phyloP scores from a whole-genome alignment of 768 basidiomycete genomes.

The Rhizopogon roseolus region DNA sequence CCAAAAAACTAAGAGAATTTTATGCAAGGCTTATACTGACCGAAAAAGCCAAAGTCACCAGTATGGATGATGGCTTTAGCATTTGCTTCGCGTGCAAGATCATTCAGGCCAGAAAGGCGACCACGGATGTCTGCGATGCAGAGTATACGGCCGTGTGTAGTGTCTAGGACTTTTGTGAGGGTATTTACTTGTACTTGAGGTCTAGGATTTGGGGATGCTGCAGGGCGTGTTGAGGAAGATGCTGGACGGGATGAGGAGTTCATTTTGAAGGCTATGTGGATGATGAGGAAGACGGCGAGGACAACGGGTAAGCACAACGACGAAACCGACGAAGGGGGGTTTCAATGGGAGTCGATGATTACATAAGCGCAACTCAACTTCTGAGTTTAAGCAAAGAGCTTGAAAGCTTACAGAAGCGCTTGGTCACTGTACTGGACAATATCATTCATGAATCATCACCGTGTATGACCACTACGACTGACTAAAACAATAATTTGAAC shows the following conservation, averaged over 20 bases:
- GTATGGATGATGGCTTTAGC: conserved; percentile 95
- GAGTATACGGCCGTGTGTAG: conserved; percentile 79
- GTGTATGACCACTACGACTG: too few relatives aligned
- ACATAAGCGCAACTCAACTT: background rate
- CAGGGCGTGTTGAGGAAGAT: conserved; percentile 55
- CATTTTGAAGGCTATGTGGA: conserved; percentile 34
- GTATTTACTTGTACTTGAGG: conserved; percentile 55
- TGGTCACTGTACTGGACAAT: too few relatives aligned
- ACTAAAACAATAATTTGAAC: too few relatives aligned
- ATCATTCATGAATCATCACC: too few relatives aligned
- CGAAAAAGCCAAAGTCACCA: conserved; percentile 99
- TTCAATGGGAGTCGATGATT: conserved; percentile 3
- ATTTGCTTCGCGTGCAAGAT: conserved; percentile 82
- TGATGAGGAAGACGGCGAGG: conserved; percentile 14
- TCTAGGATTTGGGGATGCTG: conserved; percentile 51
- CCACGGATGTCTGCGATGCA: conserved; percentile 95
- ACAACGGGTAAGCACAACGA: conserved; percentile 3
- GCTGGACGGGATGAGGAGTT: conserved; percentile 53
- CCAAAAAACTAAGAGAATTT: background rate
- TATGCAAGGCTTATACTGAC: conserved; percentile 33
- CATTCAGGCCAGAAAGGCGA: conserved; percentile 81
- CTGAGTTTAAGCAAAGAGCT: too few relatives aligned
- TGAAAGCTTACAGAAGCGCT: too few relatives aligned
- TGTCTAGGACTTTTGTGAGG: conserved; percentile 76
- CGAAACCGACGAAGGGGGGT: conserved; percentile 6